Conservation (phyloP, 1,139 yeast genomes). For the Kurtzmaniella quercitrusa region DNA sequence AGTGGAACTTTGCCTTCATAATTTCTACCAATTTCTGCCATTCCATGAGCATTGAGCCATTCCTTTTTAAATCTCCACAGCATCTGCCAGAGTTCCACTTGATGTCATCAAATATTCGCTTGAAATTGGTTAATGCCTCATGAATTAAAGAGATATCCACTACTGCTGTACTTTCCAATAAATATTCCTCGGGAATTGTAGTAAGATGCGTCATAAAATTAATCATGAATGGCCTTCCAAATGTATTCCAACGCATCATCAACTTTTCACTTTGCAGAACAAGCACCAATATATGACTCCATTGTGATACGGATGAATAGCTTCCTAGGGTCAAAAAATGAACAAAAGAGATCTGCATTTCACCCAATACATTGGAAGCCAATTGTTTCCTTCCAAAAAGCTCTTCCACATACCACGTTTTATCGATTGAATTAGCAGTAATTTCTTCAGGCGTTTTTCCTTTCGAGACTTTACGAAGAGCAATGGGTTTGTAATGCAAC, state of each 20-base stretch:
- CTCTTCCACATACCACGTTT: conserved; percentile 24
- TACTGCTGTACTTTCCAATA: conserved; percentile 14
- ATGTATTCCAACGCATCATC: conserved; percentile 10
- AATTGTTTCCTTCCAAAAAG: conserved; percentile 17
- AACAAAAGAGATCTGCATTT: conserved; percentile 22
- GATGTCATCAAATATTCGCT: conserved; percentile 13
- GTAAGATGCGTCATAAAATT: conserved; percentile 16
- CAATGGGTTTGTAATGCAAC: conserved; percentile 21
- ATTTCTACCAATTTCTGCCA: conserved; percentile 15
- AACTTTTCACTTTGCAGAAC: conserved; percentile 20
- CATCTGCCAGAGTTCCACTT: conserved; percentile 11
- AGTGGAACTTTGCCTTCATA: conserved; percentile 12
- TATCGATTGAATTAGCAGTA: conserved; percentile 21
- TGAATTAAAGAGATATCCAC: conserved; percentile 15
- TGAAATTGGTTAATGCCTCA: conserved; percentile 18
- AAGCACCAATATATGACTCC: conserved; percentile 21
- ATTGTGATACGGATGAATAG: conserved; percentile 28
- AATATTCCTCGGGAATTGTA: conserved; percentile 21
- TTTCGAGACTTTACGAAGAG: conserved; percentile 13
- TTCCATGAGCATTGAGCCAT: conserved; percentile 15
- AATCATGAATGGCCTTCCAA: conserved; percentile 14
- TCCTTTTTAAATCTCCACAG: conserved; percentile 19
- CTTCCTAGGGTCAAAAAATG: conserved; percentile 25
- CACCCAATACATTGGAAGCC: conserved; percentile 16
- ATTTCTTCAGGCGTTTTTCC: conserved; percentile 9